Percentiles rank a stretch among this genome's conserved stretches.
phyloP scores from a whole-genome alignment of 164 flowering plant species.

The Houttuynia cordata region DNA sequence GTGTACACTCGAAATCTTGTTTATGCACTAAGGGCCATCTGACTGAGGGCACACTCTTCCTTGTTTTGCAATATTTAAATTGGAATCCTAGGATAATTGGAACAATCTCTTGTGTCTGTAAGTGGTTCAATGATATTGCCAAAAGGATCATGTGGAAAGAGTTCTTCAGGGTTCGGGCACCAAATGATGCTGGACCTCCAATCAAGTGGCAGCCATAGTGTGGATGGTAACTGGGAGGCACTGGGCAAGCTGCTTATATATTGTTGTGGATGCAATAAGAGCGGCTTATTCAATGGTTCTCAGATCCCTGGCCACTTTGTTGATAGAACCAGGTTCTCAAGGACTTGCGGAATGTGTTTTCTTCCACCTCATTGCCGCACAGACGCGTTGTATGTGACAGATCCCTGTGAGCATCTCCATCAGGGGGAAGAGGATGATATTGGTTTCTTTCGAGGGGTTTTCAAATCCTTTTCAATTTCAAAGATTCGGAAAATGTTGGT shows the following conservation, averaged over 20 bases:
- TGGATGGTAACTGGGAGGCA: conserved; percentile 98
- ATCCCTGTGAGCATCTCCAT: conserved; percentile 96
- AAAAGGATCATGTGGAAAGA: conserved; percentile 92
- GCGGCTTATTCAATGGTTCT: conserved; percentile 48
- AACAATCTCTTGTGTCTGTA: conserved; percentile 76
- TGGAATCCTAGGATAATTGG: conserved; percentile 95
- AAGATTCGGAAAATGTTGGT: conserved; percentile 61
- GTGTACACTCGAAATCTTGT: conserved; percentile 84
- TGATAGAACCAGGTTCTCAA: conserved; percentile 73
- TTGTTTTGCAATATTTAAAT: conserved; percentile 62
- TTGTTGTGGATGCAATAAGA: conserved; percentile 71
- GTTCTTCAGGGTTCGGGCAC: conserved; percentile 81
- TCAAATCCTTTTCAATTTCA: conserved; percentile 73
- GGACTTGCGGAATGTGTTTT: conserved; percentile 93
- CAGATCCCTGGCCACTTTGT: conserved; percentile 89
- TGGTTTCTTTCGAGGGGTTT: conserved; percentile 88
- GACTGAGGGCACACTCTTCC: conserved; percentile 62
- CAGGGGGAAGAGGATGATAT: conserved; percentile 81
- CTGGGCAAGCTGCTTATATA: conserved; percentile 86
- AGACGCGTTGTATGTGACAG: conserved; percentile 89
- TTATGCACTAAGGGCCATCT: conserved; percentile 85
- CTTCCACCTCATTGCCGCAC: conserved; percentile 75
- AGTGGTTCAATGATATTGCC: conserved; percentile 97
- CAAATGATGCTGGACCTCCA: conserved; percentile 95
- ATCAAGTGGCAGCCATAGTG: conserved; percentile 82